Percentiles rank a stretch among this genome's conserved stretches.
phyloP scores from a whole-genome alignment of 2,329 filamentous ascomycete genomes.

The Fragosphaeria purpurea region DNA sequence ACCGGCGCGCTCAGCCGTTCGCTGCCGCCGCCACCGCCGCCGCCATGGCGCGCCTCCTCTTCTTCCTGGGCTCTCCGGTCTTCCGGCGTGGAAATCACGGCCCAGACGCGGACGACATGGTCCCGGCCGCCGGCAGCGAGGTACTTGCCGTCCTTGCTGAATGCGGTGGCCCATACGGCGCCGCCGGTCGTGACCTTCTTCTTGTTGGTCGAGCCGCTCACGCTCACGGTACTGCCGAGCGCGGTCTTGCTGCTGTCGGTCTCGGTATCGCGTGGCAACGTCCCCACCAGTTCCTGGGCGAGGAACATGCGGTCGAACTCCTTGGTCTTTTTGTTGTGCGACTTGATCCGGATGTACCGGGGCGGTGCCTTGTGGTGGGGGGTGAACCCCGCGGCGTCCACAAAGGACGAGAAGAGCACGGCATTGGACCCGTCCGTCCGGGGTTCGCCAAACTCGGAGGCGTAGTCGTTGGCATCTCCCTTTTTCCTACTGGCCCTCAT shows the following conservation, averaged over 20 bases:
- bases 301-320: conserved; percentile 85
- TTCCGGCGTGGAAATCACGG: conserved; percentile 71
- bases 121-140: conserved; percentile 90
- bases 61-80: conserved; percentile 66
- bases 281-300: conserved; percentile 76
- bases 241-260: conserved; percentile 15
- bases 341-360: conserved; percentile 77
- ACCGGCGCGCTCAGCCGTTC: conserved; percentile 79
- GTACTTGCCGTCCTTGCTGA: conserved; percentile 84
- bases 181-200: conserved; percentile 37
- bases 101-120: conserved; percentile 75
- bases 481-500: conserved; percentile 70
- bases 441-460: conserved; percentile 56
- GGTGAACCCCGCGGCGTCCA: conserved; percentile 64
- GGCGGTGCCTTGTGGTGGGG: conserved; percentile 83
- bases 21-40: conserved; percentile 28
- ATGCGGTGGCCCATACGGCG: conserved; percentile 86
- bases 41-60: conserved; percentile 42
- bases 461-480: conserved; percentile 50
- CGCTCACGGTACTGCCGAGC: conserved; percentile 20
- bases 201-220: conserved; percentile 25
- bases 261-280: conserved; percentile 27
- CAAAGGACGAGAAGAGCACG: conserved; percentile 67
- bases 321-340: conserved; percentile 68
- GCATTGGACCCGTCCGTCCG: conserved; percentile 75